Percentiles rank a stretch among this genome's conserved stretches.
These are phyloP conservation scores for Fraxinus latifolia DNA, from an alignment of 305 asterid genomes.

Conservation along the genomic window DNA sequence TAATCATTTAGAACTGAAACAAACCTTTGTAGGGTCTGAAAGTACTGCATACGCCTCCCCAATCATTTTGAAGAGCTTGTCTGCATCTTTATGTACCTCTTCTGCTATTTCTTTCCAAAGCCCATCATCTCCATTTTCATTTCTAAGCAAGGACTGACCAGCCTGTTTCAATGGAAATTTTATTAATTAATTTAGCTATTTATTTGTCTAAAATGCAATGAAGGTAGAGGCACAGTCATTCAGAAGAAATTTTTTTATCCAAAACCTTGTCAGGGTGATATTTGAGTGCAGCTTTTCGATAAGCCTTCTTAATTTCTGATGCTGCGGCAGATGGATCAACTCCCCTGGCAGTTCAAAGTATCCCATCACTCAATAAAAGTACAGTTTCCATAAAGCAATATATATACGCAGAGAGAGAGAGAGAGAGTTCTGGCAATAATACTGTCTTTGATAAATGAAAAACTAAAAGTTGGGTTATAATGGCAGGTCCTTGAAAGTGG, in stretches of 20 bases:
- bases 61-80: slow-evolving; percentile 85
- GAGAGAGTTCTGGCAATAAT: not conserved
- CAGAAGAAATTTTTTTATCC: slow-evolving; percentile 21
- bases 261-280: slow-evolving; percentile 97
- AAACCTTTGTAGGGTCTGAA: slow-evolving; percentile 84
- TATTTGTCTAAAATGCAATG: slow-evolving; percentile 8
- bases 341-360: slow-evolving; percentile 66
- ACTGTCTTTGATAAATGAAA: not conserved
- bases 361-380: not conserved
- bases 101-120: slow-evolving; percentile 84
- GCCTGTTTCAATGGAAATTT: slow-evolving; percentile 48
- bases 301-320: slow-evolving; percentile 83
- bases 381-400: not conserved
- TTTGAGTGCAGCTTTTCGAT: slow-evolving; percentile 89
- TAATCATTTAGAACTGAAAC: slow-evolving; percentile 13
- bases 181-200: slow-evolving; percentile 15
- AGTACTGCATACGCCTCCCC: slow-evolving; percentile 98
- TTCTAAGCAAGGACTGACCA: slow-evolving; percentile 75
- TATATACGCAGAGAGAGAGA: not conserved
- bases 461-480: not conserved
- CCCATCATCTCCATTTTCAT: slow-evolving; percentile 70
- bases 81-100: slow-evolving; percentile 84
- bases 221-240: slow-evolving; percentile 11
- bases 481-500: not conserved
- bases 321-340: slow-evolving; percentile 82